Evolutionary conservation across 164 flowering plant genomes (phyloP).

Genomic region (Vitis vinifera): ASM3070453v1 NC_081807.1:4310001-4310500

Average conservation of each 20-base stretch:
- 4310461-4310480: neutral
- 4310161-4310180: neutral
- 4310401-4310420: too few relatives aligned
- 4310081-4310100: neutral
- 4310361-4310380: neutral
- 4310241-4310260: too few relatives aligned
- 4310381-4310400: too few relatives aligned
- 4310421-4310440: neutral
- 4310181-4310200: neutral
- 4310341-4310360: neutral
- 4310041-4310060: neutral
- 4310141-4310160: neutral
- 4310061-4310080: neutral
- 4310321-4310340: neutral
- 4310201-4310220: neutral
- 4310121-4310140: neutral
- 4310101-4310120: neutral
- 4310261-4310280: neutral
- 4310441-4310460: neutral
- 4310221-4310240: neutral
- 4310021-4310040: neutral
- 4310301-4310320: neutral
- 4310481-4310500: constrained; percentile 9
- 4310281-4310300: too few relatives aligned
- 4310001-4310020: neutral